A percentile compares a stretch with the other conserved stretches of the same genome.
Evolutionary conservation across 2,329 filamentous ascomycete genomes (phyloP).

Genomic region (Penicillium sp.): DNA sequence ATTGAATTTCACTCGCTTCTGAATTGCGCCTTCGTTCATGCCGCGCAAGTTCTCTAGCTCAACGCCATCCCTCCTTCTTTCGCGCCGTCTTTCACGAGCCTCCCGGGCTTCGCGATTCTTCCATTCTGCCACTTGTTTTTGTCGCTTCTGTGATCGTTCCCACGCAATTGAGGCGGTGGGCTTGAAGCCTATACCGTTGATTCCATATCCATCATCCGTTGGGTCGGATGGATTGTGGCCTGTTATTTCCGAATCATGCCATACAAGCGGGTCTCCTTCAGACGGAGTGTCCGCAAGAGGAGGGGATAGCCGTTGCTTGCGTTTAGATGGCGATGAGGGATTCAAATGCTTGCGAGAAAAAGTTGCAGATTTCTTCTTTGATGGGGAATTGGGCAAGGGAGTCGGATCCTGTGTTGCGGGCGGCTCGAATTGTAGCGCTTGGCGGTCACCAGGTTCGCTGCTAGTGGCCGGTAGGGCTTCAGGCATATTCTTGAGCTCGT

Average conservation of each 20-base stretch:
- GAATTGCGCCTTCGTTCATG: conserved; percentile 32
- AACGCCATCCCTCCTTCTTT: conserved; percentile 46
- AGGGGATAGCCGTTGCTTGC: conserved; percentile 35
- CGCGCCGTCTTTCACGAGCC: conserved; percentile 57
- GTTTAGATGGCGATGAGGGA: conserved; percentile 24
- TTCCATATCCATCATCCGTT: conserved; percentile 62
- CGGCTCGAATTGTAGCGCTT: conserved; percentile 11
- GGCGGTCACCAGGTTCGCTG: conserved; percentile 8
- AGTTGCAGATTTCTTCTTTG: conserved; percentile 20
- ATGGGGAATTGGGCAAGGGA: conserved; percentile 16
- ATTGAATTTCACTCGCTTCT: conserved; percentile 46
- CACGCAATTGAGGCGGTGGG: conserved; percentile 61
- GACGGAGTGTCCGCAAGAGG: conserved; percentile 28
- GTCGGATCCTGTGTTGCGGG: conserved; percentile 9
- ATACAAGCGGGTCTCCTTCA: conserved; percentile 44
- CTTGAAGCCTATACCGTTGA: conserved; percentile 64
- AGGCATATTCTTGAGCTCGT: conserved; percentile 20
- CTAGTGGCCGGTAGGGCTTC: conserved; percentile 16
- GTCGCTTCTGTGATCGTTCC: conserved; percentile 55
- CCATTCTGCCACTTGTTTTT: conserved; percentile 61
- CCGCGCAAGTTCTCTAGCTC: conserved; percentile 28
- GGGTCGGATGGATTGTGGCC: conserved; percentile 58
- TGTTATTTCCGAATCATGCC: conserved; percentile 64
- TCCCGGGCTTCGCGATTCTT: conserved; percentile 59
- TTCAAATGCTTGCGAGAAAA: conserved; percentile 29